These are phyloP conservation scores for Tulasnella sp. DNA, from an alignment of 768 basidiomycete genomes.

Conservation along the genomic window DNA sequence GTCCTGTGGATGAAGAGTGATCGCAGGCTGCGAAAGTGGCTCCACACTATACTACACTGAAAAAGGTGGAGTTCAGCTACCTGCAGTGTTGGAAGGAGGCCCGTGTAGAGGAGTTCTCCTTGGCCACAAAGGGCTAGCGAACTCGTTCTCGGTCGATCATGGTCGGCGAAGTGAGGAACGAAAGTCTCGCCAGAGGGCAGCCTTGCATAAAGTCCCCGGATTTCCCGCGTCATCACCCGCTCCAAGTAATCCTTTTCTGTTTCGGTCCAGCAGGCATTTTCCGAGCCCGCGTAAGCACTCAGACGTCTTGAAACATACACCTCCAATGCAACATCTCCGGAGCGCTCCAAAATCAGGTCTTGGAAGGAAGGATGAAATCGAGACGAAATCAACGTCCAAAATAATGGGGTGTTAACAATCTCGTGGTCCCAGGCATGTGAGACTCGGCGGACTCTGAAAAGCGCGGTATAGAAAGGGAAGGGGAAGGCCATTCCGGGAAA, in stretches of 20 bases:
- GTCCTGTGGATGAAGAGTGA: not conserved
- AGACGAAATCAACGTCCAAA: not conserved
- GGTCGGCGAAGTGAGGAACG: not conserved
- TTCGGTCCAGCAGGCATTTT: not conserved
- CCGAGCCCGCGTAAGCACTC: not conserved
- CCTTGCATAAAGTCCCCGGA: not conserved
- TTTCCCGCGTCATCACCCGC: not conserved
- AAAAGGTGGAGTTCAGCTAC: not conserved
- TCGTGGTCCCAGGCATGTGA: not conserved
- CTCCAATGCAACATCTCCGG: not conserved
- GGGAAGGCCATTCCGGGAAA: not conserved
- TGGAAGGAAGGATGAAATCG: not conserved
- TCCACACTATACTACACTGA: not conserved
- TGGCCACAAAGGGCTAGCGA: not conserved
- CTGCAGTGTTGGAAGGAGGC: not conserved
- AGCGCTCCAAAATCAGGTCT: not conserved
- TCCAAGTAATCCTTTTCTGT: not conserved
- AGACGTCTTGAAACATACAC: not conserved
- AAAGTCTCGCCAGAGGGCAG: not conserved
- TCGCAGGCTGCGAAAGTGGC: not conserved
- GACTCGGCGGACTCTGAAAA: not conserved
- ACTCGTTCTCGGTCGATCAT: not conserved
- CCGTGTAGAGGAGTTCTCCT: not conserved
- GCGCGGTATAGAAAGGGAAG: not conserved
- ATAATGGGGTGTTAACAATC: not conserved